Evolutionary conservation across 2,329 filamentous ascomycete species (phyloP).

Genomic region (Lomentospora prolificans): DNA sequence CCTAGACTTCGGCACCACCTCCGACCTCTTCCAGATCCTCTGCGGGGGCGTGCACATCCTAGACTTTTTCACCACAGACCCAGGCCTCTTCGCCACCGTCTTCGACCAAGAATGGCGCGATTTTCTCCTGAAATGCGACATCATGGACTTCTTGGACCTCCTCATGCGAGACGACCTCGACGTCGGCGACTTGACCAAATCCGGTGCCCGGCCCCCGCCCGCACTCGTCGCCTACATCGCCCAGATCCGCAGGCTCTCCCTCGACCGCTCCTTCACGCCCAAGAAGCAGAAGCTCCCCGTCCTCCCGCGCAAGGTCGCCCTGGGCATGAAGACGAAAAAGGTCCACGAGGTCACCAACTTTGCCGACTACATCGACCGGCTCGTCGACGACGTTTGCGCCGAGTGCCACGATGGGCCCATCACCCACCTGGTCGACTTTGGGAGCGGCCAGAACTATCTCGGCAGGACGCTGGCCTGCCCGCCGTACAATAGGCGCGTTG

Average conservation of each 20-base stretch:
- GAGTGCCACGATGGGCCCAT: constrained; percentile 46
- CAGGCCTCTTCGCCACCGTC: constrained; percentile 69
- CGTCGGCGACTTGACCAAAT: constrained; percentile 7
- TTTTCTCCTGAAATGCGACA: constrained; percentile 62
- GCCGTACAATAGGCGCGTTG: constrained; percentile 77
- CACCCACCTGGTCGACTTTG: constrained; percentile 89
- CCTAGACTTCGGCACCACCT: constrained; percentile 64
- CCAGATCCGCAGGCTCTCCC: constrained; percentile 57
- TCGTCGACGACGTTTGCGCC: constrained; percentile 46
- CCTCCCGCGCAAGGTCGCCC: constrained; percentile 60
- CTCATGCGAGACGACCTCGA: constrained; percentile 69
- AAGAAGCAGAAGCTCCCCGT: constrained; percentile 36
- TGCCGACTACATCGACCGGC: constrained; percentile 65
- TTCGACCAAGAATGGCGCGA: constrained; percentile 72
- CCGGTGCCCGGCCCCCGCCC: constrained; percentile 24
- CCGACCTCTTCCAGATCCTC: constrained; percentile 72
- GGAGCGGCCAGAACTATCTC: constrained; percentile 93
- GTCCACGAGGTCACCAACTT: constrained; percentile 88
- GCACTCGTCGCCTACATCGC: constrained; percentile 63
- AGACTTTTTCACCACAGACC: constrained; percentile 84
- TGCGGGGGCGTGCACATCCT: constrained; percentile 95
- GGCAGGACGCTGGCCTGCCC: constrained; percentile 75
- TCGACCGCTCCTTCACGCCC: constrained; percentile 51
- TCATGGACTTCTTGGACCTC: constrained; percentile 70
- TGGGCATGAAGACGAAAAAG: constrained; percentile 96